phyloP scores from a whole-genome alignment of 1,284 basidiomycete genomes.

The Coriolopsis trogii region DNA sequence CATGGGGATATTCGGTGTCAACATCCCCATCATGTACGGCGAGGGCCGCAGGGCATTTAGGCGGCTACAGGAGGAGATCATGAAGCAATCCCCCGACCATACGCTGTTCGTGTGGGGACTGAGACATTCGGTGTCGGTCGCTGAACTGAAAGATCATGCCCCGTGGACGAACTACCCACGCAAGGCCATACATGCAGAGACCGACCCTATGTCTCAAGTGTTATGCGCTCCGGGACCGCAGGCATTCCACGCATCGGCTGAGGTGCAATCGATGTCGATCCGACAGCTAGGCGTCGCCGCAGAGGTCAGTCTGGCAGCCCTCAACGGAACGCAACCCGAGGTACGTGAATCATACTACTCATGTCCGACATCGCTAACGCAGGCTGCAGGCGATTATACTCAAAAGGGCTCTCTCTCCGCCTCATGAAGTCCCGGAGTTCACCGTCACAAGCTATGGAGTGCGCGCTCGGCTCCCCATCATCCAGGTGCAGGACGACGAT shows the following conservation, averaged over 20 bases:
- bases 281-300: slow-evolving; percentile 1
- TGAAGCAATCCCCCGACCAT: slow-evolving; percentile 11
- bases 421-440: slow-evolving; percentile 3
- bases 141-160: slow-evolving; percentile 1
- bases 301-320: slow-evolving; percentile 3
- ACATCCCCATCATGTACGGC: slow-evolving; percentile 9
- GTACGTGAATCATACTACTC: not conserved
- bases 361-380: too few relatives aligned
- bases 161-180: slow-evolving; percentile 11
- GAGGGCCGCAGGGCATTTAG: slow-evolving; percentile 5
- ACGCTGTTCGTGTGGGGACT: slow-evolving; percentile 9
- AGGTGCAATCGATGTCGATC: slow-evolving; percentile 2
- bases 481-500: slow-evolving; percentile 1
- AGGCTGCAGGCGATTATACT: not conserved
- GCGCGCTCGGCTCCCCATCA: slow-evolving; percentile 3
- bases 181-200: slow-evolving; percentile 3
- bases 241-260: not conserved
- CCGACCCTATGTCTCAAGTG: not conserved
- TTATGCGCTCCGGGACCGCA: slow-evolving; percentile 1
- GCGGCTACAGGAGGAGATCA: slow-evolving; percentile 9
- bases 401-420: not conserved
- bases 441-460: slow-evolving; percentile 9
- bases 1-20: slow-evolving; percentile 9
- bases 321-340: not conserved
- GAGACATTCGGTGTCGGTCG: slow-evolving; percentile 2